phyloP scores from a whole-genome alignment of 148 eudicot species.

The Diospyros kaki region DNA sequence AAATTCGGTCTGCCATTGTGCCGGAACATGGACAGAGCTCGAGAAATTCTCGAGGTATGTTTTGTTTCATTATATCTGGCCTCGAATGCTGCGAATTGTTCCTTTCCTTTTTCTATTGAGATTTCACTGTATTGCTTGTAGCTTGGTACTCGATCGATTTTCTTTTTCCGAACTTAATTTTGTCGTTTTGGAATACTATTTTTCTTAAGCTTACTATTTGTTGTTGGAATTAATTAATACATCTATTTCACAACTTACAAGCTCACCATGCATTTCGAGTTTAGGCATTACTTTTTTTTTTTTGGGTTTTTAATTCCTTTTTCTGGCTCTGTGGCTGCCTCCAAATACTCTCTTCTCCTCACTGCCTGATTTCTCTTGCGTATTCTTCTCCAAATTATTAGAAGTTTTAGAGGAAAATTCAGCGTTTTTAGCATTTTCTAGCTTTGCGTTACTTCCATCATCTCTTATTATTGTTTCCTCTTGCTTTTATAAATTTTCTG shows the following conservation, averaged over 20 bases:
- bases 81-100: not conserved
- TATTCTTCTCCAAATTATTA: not conserved
- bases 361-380: not conserved
- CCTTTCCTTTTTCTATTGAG: not conserved
- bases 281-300: not conserved
- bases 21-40: constrained; percentile 84
- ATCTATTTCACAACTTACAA: not conserved
- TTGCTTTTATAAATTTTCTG: not conserved
- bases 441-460: not conserved
- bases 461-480: not conserved
- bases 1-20: constrained; percentile 79
- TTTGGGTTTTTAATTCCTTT: not conserved
- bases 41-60: constrained; percentile 85
- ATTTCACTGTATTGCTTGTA: not conserved
- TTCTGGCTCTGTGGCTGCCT: not conserved
- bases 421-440: not conserved
- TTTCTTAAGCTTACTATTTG: not conserved
- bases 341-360: not conserved
- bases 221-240: not conserved
- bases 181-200: not conserved
- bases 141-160: not conserved
- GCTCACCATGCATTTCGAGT: not conserved
- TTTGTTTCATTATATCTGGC: constrained; percentile 1
- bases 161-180: not conserved
- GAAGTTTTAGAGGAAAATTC: constrained; percentile 2